Conservation (phyloP, 2,329 filamentous ascomycete genomes). For the Aspergillus viridinutans region DNA sequence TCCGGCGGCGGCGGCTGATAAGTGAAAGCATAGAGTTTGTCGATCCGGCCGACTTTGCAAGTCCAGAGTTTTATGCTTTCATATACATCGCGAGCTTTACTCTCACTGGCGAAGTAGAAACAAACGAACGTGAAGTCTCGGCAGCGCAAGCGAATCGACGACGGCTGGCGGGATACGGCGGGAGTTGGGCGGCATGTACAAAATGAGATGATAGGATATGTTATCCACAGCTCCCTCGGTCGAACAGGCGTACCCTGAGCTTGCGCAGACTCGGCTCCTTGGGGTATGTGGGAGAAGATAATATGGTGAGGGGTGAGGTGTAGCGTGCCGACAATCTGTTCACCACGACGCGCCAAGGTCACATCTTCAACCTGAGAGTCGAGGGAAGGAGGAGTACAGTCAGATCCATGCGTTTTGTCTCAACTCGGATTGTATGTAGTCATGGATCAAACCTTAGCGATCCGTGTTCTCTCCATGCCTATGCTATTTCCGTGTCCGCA, state of each 20-base stretch:
- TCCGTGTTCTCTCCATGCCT: constrained; percentile 44
- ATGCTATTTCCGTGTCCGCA: constrained; percentile 28
- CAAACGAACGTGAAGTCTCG: constrained; percentile 93
- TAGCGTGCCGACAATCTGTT: constrained; percentile 56
- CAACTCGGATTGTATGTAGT: constrained; percentile 1
- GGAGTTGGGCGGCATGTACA: constrained; percentile 75
- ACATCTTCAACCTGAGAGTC: constrained; percentile 50
- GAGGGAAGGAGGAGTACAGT: constrained; percentile 2
- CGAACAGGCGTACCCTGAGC: constrained; percentile 41
- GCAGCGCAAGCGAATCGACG: constrained; percentile 81
- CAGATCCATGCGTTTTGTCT: background rate
- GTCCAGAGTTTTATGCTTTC: constrained; percentile 78
- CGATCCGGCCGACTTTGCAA: constrained; percentile 75
- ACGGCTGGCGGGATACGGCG: constrained; percentile 63
- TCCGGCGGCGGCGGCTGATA: constrained; percentile 74
- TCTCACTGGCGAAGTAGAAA: constrained; percentile 76
- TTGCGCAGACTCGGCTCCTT: constrained; percentile 34
- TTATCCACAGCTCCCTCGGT: constrained; percentile 79
- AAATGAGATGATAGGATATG: constrained; percentile 83
- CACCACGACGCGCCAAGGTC: constrained; percentile 54
- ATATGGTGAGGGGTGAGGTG: constrained; percentile 62
- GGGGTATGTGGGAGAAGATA: constrained; percentile 57
- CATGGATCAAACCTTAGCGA: constrained; percentile 36
- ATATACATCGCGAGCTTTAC: constrained; percentile 75
- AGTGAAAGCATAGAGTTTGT: constrained; percentile 86